Conservation (phyloP, 306 rosid genomes). For the Vigna radiata region DNA sequence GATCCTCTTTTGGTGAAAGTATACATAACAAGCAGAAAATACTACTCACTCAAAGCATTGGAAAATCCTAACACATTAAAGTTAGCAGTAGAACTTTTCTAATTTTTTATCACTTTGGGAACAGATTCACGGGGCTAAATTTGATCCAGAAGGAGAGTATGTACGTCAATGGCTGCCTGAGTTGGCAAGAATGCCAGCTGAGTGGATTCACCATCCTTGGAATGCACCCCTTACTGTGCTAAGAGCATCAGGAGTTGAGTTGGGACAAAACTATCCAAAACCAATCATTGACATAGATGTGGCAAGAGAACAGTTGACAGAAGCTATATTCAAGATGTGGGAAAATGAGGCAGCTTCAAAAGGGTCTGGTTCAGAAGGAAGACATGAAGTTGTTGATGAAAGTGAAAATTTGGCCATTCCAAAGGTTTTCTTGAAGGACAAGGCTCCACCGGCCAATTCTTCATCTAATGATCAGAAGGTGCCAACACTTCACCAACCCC, state of each 20-base stretch:
- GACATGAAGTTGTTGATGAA: constrained; percentile 27
- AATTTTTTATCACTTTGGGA: constrained; percentile 7
- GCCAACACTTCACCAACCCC: constrained; percentile 30
- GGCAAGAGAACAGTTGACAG: constrained; percentile 61
- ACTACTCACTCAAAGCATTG: neutral
- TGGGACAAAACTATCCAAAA: constrained; percentile 26
- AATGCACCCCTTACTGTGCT: constrained; percentile 17
- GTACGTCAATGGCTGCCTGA: constrained; percentile 83
- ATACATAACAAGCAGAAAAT: neutral
- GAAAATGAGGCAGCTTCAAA: constrained; percentile 64
- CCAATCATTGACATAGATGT: constrained; percentile 4
- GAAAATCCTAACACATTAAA: neutral
- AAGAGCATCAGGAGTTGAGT: constrained; percentile 21
- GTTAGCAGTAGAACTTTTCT: neutral
- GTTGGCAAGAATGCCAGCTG: constrained; percentile 69
- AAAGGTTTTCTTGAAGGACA: constrained; percentile 39
- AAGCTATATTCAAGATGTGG: constrained; percentile 84
- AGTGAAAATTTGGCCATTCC: constrained; percentile 32
- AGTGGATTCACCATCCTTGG: constrained; percentile 30
- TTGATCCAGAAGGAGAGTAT: constrained; percentile 75
- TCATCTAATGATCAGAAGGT: constrained; percentile 37
- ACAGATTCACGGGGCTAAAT: constrained; percentile 75
- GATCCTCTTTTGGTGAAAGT: neutral
- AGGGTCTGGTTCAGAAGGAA: constrained; percentile 47
- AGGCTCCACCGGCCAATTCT: neutral